phyloP scores from a whole-genome alignment of 2,329 filamentous ascomycete genomes.

The Xylaria sp. region DNA sequence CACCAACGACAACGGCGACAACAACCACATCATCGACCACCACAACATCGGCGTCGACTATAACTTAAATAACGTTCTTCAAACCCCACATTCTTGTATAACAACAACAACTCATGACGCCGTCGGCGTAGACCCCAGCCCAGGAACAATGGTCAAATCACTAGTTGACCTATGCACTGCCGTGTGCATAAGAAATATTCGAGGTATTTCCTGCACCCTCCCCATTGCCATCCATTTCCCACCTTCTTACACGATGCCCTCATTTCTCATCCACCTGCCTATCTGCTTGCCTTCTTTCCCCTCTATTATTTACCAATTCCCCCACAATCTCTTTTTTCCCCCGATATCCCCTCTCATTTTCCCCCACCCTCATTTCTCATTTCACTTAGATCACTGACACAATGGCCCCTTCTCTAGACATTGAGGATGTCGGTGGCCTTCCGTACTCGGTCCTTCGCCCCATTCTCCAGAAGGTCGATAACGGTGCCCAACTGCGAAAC shows the following conservation, averaged over 20 bases:
- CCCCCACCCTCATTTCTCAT: neutral
- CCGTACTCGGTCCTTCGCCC: slow-evolving; percentile 67
- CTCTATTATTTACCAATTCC: neutral
- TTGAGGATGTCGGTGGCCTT: slow-evolving; percentile 73
- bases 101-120: neutral
- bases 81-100: neutral
- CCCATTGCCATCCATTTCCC: neutral
- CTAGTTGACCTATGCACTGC: slow-evolving; percentile 55
- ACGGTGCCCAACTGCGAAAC: slow-evolving; percentile 71
- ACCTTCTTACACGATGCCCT: neutral
- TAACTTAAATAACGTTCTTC: too few species aligned
- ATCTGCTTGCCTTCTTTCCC: neutral
- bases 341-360: neutral
- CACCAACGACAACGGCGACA: neutral
- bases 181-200: slow-evolving; percentile 57
- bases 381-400: slow-evolving; percentile 13
- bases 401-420: slow-evolving; percentile 34
- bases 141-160: slow-evolving; percentile 44
- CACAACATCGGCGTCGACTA: too few species aligned
- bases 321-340: neutral
- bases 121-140: neutral
- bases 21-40: neutral
- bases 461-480: slow-evolving; percentile 72
- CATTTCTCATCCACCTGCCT: neutral
- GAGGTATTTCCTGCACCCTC: slow-evolving; percentile 28